Base-by-base conservation (phyloP, 176 grass and related monocot genomes). In the Chloris gayana region DNA sequence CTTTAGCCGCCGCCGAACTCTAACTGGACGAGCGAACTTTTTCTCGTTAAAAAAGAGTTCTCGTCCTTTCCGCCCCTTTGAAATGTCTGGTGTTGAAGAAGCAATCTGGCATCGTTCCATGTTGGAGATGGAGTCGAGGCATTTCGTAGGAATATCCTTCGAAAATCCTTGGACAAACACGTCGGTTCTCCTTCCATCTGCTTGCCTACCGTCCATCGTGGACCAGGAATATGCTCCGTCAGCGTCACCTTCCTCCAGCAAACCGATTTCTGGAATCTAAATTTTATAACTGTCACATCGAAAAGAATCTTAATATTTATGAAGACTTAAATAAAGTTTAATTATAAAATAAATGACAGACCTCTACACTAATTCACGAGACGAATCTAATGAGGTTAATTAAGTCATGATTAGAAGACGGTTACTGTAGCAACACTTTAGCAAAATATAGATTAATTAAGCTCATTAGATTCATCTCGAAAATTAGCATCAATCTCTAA, bases 61-160 rank as follows among this genome's bases (percentile, higher is more conserved):
- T 37, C 6, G 19, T 24, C 41, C 29, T 53, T 17, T 35, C 58
- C 18, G 19, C 69, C 83, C 67, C 71, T 51, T 53, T 32, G 5
- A 54, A 1, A 22, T 53, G 24, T 31, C 41, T 57, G 83, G 59
- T 6, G 46, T 44, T 26, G n/a, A 14, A 45, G 45, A 73, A 17
- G 59, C 45, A 73, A 57, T 34, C 54, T 79, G 76, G 75, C 68
- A 19, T 26, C 37, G 63, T 57, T 21, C 49, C 29, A 31, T 56
- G 25, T 17, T 19, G 33, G 33, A 64, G 25, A 12, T 19, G 33
- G 33, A 64, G 18, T 18, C 9, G 15, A 1, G 68, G 68, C 76
- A 73, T 79, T 73, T 73, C 34, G 4, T 57, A 12, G 18, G 75
- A 39, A 85, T 85, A 72, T 64, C 57, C 67, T 53, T 25, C n/a